phyloP scores from a whole-genome alignment of 768 basidiomycete species.

The Cubamyces sp. region DNA sequence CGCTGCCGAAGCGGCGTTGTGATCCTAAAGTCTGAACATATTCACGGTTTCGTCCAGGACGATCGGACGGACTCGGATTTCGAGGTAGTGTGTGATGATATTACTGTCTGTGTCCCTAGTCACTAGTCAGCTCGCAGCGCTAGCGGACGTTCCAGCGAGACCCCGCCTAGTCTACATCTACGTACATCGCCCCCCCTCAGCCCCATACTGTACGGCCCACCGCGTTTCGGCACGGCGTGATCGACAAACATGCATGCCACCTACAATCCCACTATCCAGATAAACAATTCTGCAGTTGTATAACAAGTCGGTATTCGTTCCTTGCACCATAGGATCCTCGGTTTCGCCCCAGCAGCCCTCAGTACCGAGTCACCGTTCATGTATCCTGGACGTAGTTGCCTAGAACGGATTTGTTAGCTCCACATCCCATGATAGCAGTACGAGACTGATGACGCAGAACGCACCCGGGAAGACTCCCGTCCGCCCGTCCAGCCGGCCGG shows the following conservation, averaged over 20 bases:
- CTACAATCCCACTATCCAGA: slow-evolving; percentile 4
- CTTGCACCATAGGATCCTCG: background rate
- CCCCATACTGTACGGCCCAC: too few relatives aligned
- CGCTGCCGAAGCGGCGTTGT: slow-evolving; percentile 13
- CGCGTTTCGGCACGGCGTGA: too few relatives aligned
- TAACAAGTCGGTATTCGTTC: slow-evolving; percentile 2
- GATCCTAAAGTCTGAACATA: background rate
- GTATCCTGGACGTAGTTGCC: slow-evolving; percentile 73
- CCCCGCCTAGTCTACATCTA: too few relatives aligned
- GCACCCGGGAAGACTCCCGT: slow-evolving; percentile 91
- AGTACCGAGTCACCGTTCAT: background rate
- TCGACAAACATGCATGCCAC: too few relatives aligned
- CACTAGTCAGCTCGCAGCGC: too few relatives aligned
- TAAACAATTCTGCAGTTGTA: slow-evolving; percentile 1
- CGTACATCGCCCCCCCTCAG: too few relatives aligned
- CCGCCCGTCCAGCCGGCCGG: slow-evolving; percentile 78
- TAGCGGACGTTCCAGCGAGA: too few relatives aligned
- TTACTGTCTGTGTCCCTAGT: too few relatives aligned
- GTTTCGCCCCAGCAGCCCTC: background rate
- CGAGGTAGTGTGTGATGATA: too few relatives aligned
- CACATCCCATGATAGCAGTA: background rate
- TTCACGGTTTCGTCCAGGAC: too few relatives aligned
- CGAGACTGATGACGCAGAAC: slow-evolving; percentile 24
- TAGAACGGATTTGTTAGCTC: slow-evolving; percentile 29
- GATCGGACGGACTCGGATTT: too few relatives aligned